These are phyloP conservation scores for Aspergillus hiratsukae DNA, from an alignment of 2,329 filamentous ascomycete species.

Conservation along the genomic window DNA sequence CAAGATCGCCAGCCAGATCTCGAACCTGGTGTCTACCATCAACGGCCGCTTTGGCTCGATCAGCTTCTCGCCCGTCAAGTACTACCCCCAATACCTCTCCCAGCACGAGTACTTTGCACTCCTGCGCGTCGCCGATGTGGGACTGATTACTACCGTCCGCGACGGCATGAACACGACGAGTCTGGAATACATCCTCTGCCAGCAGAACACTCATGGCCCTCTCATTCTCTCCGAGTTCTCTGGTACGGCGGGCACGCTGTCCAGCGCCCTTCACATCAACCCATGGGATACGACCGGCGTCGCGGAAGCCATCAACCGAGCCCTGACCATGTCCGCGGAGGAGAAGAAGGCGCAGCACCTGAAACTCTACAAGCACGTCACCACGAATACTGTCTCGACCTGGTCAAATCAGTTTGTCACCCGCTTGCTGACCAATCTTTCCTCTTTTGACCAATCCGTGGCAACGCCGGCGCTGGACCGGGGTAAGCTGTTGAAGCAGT, in stretches of 20 bases:
- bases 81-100: slow-evolving; percentile 88
- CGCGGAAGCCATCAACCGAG: slow-evolving; percentile 75
- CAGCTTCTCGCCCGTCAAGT: slow-evolving; percentile 84
- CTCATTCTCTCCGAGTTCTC: slow-evolving; percentile 96
- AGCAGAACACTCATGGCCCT: slow-evolving; percentile 79
- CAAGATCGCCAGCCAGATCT: slow-evolving; percentile 82
- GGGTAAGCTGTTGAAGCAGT: slow-evolving; percentile 65
- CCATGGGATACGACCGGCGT: slow-evolving; percentile 88
- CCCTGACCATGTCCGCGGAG: slow-evolving; percentile 68
- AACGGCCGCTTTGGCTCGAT: slow-evolving; percentile 87
- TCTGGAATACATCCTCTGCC: slow-evolving; percentile 89
- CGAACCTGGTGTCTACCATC: slow-evolving; percentile 84
- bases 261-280: slow-evolving; percentile 90
- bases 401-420: slow-evolving; percentile 81
- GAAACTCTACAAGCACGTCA: slow-evolving; percentile 77
- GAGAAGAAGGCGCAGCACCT: slow-evolving; percentile 65
- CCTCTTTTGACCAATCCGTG: slow-evolving; percentile 67
- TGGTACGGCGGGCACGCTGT: slow-evolving; percentile 80
- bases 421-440: slow-evolving; percentile 73
- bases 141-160: slow-evolving; percentile 88
- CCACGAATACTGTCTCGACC: slow-evolving; percentile 75
- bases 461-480: slow-evolving; percentile 80
- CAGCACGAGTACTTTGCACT: slow-evolving; percentile 92
- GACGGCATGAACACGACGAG: slow-evolving; percentile 98
- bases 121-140: slow-evolving; percentile 84